These are phyloP conservation scores for Nemania abortiva DNA, from an alignment of 2,329 filamentous ascomycete genomes.

Conservation along the genomic window DNA sequence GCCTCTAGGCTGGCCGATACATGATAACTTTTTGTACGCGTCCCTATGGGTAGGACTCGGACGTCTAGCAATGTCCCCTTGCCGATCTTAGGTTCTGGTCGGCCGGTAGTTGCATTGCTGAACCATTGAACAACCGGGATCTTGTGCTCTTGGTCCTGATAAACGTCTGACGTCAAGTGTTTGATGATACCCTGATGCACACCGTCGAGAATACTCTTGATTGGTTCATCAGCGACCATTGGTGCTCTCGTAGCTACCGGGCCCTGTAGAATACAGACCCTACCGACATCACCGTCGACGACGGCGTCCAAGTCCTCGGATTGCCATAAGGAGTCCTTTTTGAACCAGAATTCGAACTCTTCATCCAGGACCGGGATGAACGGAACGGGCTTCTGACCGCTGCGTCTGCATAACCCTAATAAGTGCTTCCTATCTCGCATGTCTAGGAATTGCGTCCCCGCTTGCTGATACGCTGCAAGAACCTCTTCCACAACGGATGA, in stretches of 20 bases:
- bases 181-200: slow-evolving; percentile 90
- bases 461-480: background rate
- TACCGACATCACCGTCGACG: slow-evolving; percentile 92
- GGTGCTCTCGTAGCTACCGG: slow-evolving; percentile 93
- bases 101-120: slow-evolving; percentile 83
- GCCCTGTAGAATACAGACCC: slow-evolving; percentile 95
- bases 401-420: slow-evolving; percentile 87
- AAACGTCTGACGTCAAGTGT: slow-evolving; percentile 81
- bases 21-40: slow-evolving; percentile 81
- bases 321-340: slow-evolving; percentile 99
- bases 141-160: slow-evolving; percentile 76
- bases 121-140: slow-evolving; percentile 97
- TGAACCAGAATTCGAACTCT: slow-evolving; percentile 99
- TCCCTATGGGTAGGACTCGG: slow-evolving; percentile 77
- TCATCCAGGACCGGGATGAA: slow-evolving; percentile 96
- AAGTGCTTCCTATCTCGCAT: slow-evolving; percentile 98
- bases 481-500: background rate
- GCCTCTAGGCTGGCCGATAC: slow-evolving; percentile 79
- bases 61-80: slow-evolving; percentile 77
- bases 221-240: slow-evolving; percentile 87
- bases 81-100: slow-evolving; percentile 71
- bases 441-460: slow-evolving; percentile 85
- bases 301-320: slow-evolving; percentile 97
- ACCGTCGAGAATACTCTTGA: slow-evolving; percentile 91
- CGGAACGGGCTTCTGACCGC: slow-evolving; percentile 93